These are phyloP conservation scores for Saussurea involucrata DNA, from an alignment of 129 eudicot species.

Conservation along the genomic window DNA sequence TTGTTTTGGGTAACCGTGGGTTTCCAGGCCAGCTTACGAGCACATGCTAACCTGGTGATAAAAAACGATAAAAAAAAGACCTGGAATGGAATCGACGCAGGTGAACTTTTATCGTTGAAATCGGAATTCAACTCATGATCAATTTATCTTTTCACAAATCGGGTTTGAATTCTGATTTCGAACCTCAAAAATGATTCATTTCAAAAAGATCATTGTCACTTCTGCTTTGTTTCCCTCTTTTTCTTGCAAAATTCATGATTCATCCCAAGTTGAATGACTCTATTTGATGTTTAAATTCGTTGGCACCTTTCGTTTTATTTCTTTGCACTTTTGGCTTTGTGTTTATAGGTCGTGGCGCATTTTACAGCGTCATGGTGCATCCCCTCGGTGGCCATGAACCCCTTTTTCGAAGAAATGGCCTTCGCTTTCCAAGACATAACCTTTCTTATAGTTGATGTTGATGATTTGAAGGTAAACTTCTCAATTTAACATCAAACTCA, in stretches of 20 bases:
- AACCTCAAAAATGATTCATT: neutral
- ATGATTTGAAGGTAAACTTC: slow-evolving; percentile 61
- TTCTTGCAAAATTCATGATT: neutral
- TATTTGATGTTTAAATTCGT: neutral
- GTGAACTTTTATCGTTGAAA: neutral
- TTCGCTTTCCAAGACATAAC: slow-evolving; percentile 35
- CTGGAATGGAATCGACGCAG: too few species aligned
- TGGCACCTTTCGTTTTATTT: neutral
- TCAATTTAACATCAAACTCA: neutral
- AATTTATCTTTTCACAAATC: neutral
- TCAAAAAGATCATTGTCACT: neutral
- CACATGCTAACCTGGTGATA: too few species aligned
- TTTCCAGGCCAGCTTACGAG: too few species aligned
- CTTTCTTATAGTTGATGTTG: slow-evolving; percentile 68
- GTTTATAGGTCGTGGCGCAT: slow-evolving; percentile 64
- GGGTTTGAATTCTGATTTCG: neutral
- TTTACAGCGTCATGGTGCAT: slow-evolving; percentile 85
- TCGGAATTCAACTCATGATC: neutral
- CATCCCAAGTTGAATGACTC: neutral
- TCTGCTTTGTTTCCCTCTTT: neutral
- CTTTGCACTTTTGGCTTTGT: neutral
- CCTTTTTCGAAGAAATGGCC: slow-evolving; percentile 54
- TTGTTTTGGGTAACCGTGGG: neutral
- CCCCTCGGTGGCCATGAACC: slow-evolving; percentile 75
- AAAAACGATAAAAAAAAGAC: too few species aligned